These are phyloP conservation scores for Aquilaria sinensis DNA, from an alignment of 345 rosid species.

Conservation along the genomic window DNA sequence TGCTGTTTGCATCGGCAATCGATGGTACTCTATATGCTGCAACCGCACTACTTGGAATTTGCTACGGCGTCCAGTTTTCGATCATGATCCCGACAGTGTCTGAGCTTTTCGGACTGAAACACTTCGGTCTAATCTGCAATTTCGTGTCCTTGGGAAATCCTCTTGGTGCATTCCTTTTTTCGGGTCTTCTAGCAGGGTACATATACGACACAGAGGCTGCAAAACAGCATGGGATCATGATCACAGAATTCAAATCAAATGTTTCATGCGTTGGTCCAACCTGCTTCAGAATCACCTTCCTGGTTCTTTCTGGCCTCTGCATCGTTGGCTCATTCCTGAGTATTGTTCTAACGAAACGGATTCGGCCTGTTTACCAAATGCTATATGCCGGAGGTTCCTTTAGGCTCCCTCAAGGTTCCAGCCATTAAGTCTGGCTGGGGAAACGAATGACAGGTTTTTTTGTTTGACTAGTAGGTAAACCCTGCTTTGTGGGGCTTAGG, in stretches of 20 bases:
- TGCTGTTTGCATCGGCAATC: slow-evolving; percentile 50
- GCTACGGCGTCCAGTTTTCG: slow-evolving; percentile 60
- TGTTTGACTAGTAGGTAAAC: no score
- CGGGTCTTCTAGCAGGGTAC: slow-evolving; percentile 57
- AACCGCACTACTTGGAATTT: slow-evolving; percentile 54
- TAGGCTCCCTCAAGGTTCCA: slow-evolving; percentile 36
- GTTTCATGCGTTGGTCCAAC: slow-evolving; percentile 48
- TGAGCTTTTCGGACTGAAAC: slow-evolving; percentile 59
- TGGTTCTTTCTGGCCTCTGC: slow-evolving; percentile 43
- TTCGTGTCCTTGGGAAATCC: slow-evolving; percentile 64
- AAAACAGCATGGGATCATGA: slow-evolving; percentile 31
- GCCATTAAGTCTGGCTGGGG: slow-evolving; percentile 23
- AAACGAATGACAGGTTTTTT: not conserved
- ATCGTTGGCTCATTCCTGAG: slow-evolving; percentile 40
- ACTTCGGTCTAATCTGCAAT: slow-evolving; percentile 48
- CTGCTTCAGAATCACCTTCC: slow-evolving; percentile 64
- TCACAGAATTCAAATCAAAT: slow-evolving; percentile 15
- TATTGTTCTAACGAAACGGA: slow-evolving; percentile 36
- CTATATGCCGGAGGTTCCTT: slow-evolving; percentile 58
- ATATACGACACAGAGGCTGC: slow-evolving; percentile 53
- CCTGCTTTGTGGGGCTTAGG: not conserved
- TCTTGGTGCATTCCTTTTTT: slow-evolving; percentile 58
- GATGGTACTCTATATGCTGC: slow-evolving; percentile 44
- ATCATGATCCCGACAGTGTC: slow-evolving; percentile 64
- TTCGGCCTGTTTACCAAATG: slow-evolving; percentile 55